These are phyloP conservation scores for Penicillium sp. DNA, from an alignment of 2,329 filamentous ascomycete species.

Conservation along the genomic window DNA sequence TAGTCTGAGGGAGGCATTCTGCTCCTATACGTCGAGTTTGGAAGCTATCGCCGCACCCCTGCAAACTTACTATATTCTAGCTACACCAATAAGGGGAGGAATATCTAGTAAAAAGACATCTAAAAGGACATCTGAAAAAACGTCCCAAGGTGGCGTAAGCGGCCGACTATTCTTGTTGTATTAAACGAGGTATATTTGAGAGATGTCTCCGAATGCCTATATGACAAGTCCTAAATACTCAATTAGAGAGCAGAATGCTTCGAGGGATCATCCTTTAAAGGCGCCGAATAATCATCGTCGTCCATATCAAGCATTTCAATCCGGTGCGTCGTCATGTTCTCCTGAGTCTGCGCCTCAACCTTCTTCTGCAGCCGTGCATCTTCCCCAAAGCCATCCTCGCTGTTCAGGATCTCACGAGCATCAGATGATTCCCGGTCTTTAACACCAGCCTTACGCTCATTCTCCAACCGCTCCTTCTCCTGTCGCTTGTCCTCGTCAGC, in stretches of 20 bases:
- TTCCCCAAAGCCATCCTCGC: conserved; percentile 25
- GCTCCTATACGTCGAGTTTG: too few relatives aligned
- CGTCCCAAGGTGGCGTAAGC: too few relatives aligned
- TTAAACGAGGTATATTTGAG: neutral
- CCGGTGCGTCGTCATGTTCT: conserved; percentile 25
- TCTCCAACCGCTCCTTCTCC: conserved; percentile 35
- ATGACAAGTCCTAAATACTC: neutral
- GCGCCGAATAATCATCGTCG: conserved; percentile 21
- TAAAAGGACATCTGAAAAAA: too few relatives aligned
- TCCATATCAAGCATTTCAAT: conserved; percentile 25
- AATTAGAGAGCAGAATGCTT: conserved; percentile 22
- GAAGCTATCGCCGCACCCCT: too few relatives aligned
- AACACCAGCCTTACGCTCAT: conserved; percentile 32
- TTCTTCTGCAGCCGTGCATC: conserved; percentile 31
- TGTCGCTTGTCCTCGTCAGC: conserved; percentile 41
- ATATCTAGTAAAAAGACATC: too few relatives aligned
- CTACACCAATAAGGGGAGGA: too few relatives aligned
- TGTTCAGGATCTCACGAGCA: conserved; percentile 22
- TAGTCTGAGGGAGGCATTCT: too few relatives aligned
- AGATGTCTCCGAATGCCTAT: too few relatives aligned
- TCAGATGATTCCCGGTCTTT: conserved; percentile 18
- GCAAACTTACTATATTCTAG: too few relatives aligned
- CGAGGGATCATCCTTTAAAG: conserved; percentile 17
- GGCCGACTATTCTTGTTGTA: neutral
- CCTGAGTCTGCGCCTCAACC: conserved; percentile 31